These are phyloP conservation scores for Tetracladium setigerum DNA, from an alignment of 495 filamentous ascomycete genomes.

Conservation along the genomic window DNA sequence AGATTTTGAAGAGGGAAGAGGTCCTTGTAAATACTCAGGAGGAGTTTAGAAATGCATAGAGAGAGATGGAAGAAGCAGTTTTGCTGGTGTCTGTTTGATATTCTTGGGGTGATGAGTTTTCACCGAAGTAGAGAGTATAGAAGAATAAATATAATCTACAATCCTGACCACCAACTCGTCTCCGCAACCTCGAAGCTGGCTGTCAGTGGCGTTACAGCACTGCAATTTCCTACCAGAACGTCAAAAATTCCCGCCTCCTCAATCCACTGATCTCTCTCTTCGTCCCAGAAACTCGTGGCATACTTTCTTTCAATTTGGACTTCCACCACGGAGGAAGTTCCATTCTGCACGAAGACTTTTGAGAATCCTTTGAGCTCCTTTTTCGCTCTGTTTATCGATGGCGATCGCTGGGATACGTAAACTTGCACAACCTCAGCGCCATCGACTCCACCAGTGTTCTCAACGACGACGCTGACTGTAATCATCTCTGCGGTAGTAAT, in stretches of 20 bases:
- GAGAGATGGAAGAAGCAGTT: too few species aligned
- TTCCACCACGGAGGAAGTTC: constrained; percentile 47
- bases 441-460: constrained; percentile 44
- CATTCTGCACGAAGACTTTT: constrained; percentile 56
- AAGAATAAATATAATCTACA: too few species aligned
- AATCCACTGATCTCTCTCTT: constrained; percentile 54
- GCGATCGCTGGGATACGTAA: constrained; percentile 35
- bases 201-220: constrained; percentile 32
- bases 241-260: constrained; percentile 55
- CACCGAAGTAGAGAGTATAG: too few species aligned
- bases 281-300: constrained; percentile 62
- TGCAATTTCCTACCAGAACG: constrained; percentile 43
- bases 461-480: constrained; percentile 42
- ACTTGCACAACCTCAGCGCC: constrained; percentile 60
- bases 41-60: too few species aligned
- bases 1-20: too few species aligned
- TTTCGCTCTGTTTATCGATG: constrained; percentile 48
- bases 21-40: too few species aligned
- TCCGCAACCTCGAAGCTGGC: constrained; percentile 41
- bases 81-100: too few species aligned
- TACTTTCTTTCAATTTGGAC: constrained; percentile 50
- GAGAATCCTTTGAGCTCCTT: constrained; percentile 69
- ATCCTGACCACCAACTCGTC: constrained; percentile 48
- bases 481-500: constrained; percentile 15
- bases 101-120: too few species aligned